Evolutionary conservation across 2,329 filamentous ascomycete species (phyloP), one percentile per base, ranked within the genome.

Genomic region (Botryotinia globosa): DNA sequence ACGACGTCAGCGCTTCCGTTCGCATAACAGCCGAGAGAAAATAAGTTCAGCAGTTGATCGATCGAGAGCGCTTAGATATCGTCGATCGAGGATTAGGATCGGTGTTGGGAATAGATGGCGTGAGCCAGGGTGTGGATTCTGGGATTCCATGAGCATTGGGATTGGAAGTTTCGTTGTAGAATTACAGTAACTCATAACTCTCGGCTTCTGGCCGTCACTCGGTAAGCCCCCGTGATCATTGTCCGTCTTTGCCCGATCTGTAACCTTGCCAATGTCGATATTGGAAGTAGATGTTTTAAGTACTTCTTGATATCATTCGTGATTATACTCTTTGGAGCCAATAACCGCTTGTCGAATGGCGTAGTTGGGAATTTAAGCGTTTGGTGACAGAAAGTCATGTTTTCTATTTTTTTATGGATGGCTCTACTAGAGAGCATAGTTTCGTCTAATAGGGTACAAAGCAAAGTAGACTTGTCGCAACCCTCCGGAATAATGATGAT

Each of bases 401-500:
- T n/a, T 1, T 16, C 4, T 16, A 12, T 51, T 16, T 1, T 12
- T 7, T 14, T 51, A 51, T 51, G 5, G 5, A 51, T 51, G 0
- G 12, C 16, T 12, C 25, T 10, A 1, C 12, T n/a, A 54, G 25
- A 54, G 5, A 48, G 1, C 1, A n/a, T 1, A 29, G 12, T 54
- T n/a, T 54, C 12, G 25, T 0, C 5, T 29, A 7, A 54, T 1
- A 54, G 1, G 1, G 12, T 54, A 29, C 2, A 12, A 16, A 54
- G 14, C 1, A 54, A 29, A 29, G 14, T 18, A 54, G 12, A 54
- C 14, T 54, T 54, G 4, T 3, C 51, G 1, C 14, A 29, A 12
- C n/a, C 5, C 3, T 2, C 5, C 2, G n/a, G n/a, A 2, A 5
- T 6, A 1, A 54, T 54, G n/a, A 3, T 3, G 25, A 29, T 18